Evolutionary conservation across 148 eudicot genomes (phyloP), one percentile per base, ranked within the genome.

Genomic region (Hydrangea macrophylla): DNA sequence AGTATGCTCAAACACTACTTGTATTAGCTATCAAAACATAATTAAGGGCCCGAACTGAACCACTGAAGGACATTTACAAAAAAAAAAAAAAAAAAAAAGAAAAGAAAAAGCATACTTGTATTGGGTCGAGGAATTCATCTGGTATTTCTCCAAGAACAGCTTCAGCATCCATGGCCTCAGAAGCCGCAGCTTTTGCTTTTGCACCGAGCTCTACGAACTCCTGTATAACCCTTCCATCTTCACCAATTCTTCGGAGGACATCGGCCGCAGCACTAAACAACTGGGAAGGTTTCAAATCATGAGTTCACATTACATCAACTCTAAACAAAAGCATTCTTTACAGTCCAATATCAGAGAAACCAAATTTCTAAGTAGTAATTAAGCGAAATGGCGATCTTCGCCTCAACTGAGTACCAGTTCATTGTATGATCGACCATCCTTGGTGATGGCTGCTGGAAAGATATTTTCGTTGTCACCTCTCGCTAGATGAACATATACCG

Each of bases 121-220:
- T 94, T 62, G 99, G 99, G 65, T 94, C 99, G 69, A 94, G 86
- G 83, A 94, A 94, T 80, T 94, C 99, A 75, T 94, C 99, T 2
- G 99, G 99, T 60, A 94, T 91, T 27, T 94, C 99, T 25, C 99
- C 99, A 58, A 94, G 92, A 83, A 82, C 81, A 65, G 87, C 93
- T 78, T 94, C 99, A 59, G 92, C 87, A 59, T 94, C 99, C 97
- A 89, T 71, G 62, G 99, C 99, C 70, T 91, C 99, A 17, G 81
- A 80, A 75, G 97, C 97, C 56, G 99, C 97, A 58, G 79, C 77
- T 81, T 84, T 85, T 67, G 96, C 88, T 82, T 89, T 94, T 58
- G 55, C 68, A 35, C 99, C 99, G 64, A 94, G 97, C 67, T 84
- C 86, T 55, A 90, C 59, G 71, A 94, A 94, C 78, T 85, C 99